These are phyloP conservation scores for Rhynchospora pubera DNA, from an alignment of 176 grass and related monocot species.

Conservation along the genomic window DNA sequence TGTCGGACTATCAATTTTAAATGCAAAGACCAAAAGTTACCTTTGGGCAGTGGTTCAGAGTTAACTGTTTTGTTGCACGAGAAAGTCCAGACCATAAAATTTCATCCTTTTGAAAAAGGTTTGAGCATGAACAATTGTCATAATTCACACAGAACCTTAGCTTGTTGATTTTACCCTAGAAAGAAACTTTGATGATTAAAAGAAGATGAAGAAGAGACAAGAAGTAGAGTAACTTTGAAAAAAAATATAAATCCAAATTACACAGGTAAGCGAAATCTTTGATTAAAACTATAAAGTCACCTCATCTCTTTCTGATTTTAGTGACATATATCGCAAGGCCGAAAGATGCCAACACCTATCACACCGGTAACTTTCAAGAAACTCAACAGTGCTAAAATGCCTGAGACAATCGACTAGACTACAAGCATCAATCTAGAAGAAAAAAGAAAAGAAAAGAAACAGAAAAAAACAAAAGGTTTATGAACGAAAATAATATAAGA, in stretches of 20 bases:
- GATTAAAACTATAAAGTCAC: conserved; percentile 28
- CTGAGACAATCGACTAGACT: conserved; percentile 68
- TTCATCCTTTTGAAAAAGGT: conserved; percentile 49
- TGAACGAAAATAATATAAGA: conserved; percentile 5
- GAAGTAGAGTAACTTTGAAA: neutral
- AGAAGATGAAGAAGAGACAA: conserved; percentile 7
- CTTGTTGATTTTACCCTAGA: conserved; percentile 61
- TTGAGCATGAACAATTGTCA: conserved; percentile 58
- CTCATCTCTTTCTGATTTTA: conserved; percentile 49
- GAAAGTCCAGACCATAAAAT: conserved; percentile 46
- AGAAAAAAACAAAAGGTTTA: conserved; percentile 16
- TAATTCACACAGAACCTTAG: conserved; percentile 49
- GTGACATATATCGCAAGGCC: conserved; percentile 61
- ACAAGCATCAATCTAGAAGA: conserved; percentile 55
- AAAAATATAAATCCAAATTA: neutral
- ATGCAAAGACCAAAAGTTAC: conserved; percentile 27
- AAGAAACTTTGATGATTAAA: neutral
- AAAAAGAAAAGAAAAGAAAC: conserved; percentile 13
- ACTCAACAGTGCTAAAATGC: conserved; percentile 60
- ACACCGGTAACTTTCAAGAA: conserved; percentile 77
- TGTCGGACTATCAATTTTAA: conserved; percentile 2
- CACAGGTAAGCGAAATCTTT: neutral
- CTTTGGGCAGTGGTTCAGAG: conserved; percentile 68
- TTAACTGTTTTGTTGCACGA: conserved; percentile 71
- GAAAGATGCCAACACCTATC: conserved; percentile 75